Evolutionary conservation across 2,329 filamentous ascomycete species (phyloP), one percentile per base, ranked within the genome.

Genomic region (Aspergillus fructus): DNA sequence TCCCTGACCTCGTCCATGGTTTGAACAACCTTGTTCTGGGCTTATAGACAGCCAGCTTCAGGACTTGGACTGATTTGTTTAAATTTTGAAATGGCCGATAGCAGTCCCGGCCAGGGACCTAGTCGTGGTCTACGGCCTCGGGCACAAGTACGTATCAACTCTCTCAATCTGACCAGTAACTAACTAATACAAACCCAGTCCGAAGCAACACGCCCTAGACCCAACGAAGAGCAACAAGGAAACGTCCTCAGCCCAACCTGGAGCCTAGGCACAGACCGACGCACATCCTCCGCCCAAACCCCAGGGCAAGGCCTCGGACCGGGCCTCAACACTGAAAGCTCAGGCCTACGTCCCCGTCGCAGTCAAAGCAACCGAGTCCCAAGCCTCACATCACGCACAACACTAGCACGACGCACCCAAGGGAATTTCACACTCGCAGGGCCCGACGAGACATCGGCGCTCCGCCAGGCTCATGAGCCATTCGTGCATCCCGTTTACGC

Each of bases 401-500:
- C 67, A 4, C 62, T 72, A 8, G 68, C 70, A 0, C 54, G 69
- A 62, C 69, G 7, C 53, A 71, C 69, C 0, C 61, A 65, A 33
- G 68, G 70, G 3, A 64, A 62, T 12, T 73, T 72, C 56, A 72
- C 71, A 1, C 58, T 72, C 21, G 71, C 65, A 6, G 71, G 71
- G 0, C 68, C 71, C 3, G 70, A 73, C 1, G 69, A 71, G 19
- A 70, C 66, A 1, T 55, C 68, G 1, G 70, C 72, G 47, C 27
- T 72, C 41, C 63, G 64, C 1, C 53, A 63, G 43, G 65, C 72
- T 2, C 76, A 79, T 37, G 74, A 78, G 55, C 74, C 77, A 1
- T 79, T 78, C 40, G 76, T 84, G n/a, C 78, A 82, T 39, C 79
- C 81, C n/a, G 79, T 80, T 3, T 83, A 84, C 59, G 72, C 74